Evolutionary conservation across 73 alveolate genomes (phyloP), one percentile per base, ranked within the genome.

Genomic region (Stentor roeselii): DNA sequence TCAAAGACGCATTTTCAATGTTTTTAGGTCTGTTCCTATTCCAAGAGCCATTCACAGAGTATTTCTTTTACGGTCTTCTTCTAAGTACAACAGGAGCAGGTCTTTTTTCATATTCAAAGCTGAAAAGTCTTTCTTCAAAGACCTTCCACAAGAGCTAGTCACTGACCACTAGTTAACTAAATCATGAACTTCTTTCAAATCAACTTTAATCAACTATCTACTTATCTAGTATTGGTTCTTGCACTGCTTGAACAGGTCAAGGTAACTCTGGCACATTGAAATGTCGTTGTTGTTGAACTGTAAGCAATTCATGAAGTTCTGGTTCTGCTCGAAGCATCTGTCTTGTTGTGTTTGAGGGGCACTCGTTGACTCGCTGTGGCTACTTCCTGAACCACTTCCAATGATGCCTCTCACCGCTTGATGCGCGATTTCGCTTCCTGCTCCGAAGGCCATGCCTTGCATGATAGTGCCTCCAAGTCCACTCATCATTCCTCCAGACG

Each of bases 371-470:
- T 60, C 77, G 58, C 41, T 39, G 0, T 21, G 42, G 11, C 75
- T 2, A 83, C 76, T 50, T 32, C 83, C 59, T 31, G 84, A 74
- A 50, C 93, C 91, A 42, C 82, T 77, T 59, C 94, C 94, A 42
- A 86, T 80, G 38, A 88, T 27, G 39, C 86, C 82, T 84, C 92
- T 90, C 34, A 90, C 87, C 27, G 95, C 93, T 83, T 89, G 88
- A 89, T 90, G 95, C 32, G 93, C 95, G 34, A 90, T 88, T 42
- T 89, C 95, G 36, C 90, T 75, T 35, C 95, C 95, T 59, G 92
- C 95, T n/a, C 95, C 95, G 84, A 90, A 90, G 42, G 95, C 95
- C 89, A 86, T 86, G 59, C 95, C 95, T 90, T 61, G 83, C 87
- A 89, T 83, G 31, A 90, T 58, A 78, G 93, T 90, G 59, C 89